These are phyloP conservation scores for Pseudogymnoascus sp. DNA, from an alignment of 2,329 filamentous ascomycete species.

Conservation along the genomic window DNA sequence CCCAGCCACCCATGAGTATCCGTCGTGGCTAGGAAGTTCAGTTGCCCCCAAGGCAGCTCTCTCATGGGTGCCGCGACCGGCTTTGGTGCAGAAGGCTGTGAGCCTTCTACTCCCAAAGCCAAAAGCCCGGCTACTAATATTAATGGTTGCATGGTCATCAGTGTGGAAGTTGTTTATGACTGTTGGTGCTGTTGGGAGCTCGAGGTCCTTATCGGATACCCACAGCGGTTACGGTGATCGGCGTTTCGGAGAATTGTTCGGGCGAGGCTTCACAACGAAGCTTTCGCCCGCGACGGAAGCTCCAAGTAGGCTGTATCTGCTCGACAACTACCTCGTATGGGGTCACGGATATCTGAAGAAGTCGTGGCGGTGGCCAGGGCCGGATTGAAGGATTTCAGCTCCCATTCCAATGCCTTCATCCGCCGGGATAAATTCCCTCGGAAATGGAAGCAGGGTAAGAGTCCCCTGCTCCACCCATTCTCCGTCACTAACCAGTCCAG, in stretches of 20 bases:
- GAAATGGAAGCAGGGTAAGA: neutral
- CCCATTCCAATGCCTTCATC: neutral
- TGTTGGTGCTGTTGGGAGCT: neutral
- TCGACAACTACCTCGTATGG: neutral
- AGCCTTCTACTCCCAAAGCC: neutral
- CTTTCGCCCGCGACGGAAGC: neutral
- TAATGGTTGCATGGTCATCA: neutral
- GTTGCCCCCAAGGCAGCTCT: conserved; percentile 76
- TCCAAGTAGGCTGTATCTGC: neutral
- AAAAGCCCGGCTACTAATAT: neutral
- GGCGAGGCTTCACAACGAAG: neutral
- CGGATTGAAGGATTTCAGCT: neutral
- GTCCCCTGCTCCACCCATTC: neutral
- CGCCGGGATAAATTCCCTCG: neutral
- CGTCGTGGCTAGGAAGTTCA: conserved; percentile 96
- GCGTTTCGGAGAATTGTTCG: neutral
- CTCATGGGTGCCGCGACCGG: conserved; percentile 76
- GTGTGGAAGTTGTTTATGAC: neutral
- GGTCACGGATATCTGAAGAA: neutral
- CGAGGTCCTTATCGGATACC: neutral
- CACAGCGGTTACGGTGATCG: neutral
- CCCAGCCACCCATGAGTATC: conserved; percentile 95
- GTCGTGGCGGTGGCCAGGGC: neutral
- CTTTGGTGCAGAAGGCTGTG: conserved; percentile 72
- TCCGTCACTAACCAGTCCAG: neutral